These are phyloP conservation scores for Alternaria angustiovoidea DNA, from an alignment of 2,329 filamentous ascomycete genomes.

Conservation along the genomic window DNA sequence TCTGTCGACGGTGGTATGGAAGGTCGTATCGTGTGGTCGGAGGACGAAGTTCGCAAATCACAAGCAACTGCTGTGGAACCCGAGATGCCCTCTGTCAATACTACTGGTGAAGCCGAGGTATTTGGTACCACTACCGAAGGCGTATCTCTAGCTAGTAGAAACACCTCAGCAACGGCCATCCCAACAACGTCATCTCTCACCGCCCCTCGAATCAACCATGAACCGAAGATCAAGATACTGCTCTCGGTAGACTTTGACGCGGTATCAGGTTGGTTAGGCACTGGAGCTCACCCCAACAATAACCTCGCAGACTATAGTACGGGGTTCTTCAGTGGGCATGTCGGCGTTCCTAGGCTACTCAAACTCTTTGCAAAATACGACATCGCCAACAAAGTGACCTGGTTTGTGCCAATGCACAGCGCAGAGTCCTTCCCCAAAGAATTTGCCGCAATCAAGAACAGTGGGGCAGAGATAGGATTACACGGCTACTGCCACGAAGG, in stretches of 20 bases:
- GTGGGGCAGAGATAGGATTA: conserved; percentile 62
- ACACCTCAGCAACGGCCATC: not conserved
- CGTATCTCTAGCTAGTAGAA: conserved; percentile 11
- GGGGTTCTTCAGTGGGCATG: conserved; percentile 64
- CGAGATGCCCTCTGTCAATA: not conserved
- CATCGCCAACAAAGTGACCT: conserved; percentile 63
- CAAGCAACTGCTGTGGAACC: conserved; percentile 7
- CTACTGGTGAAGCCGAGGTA: conserved; percentile 9
- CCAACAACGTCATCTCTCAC: not conserved
- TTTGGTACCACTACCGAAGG: conserved; percentile 23
- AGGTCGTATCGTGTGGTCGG: conserved; percentile 59
- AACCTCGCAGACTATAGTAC: conserved; percentile 64
- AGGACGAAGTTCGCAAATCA: conserved; percentile 49
- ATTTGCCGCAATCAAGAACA: conserved; percentile 59
- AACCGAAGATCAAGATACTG: conserved; percentile 51
- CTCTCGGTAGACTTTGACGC: conserved; percentile 64
- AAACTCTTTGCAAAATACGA: conserved; percentile 61
- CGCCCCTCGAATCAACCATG: conserved; percentile 1
- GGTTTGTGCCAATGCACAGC: conserved; percentile 68
- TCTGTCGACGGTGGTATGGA: conserved; percentile 63
- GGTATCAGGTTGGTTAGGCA: conserved; percentile 67
- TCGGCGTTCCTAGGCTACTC: conserved; percentile 65
- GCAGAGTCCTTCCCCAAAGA: conserved; percentile 65
- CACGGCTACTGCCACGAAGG: conserved; percentile 62
- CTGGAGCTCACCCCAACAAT: conserved; percentile 62